phyloP scores from a whole-genome alignment of 176 grass and related monocot genomes.

The Neostapfia colusana region DNA sequence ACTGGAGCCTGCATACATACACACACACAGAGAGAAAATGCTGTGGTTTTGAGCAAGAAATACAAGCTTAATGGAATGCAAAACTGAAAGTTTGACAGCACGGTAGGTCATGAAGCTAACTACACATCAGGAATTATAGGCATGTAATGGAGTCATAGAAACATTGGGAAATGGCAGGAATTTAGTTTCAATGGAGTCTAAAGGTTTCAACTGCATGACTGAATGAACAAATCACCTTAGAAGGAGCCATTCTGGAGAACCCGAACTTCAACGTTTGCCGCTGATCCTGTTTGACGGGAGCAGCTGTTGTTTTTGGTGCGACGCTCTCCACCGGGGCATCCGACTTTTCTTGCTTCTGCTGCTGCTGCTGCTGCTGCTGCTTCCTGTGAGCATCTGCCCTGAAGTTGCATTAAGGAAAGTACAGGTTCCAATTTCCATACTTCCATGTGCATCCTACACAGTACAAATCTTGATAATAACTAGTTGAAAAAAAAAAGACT shows the following conservation, averaged over 20 bases:
- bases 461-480: neutral
- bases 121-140: neutral
- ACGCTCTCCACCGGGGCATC: constrained; percentile 32
- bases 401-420: constrained; percentile 42
- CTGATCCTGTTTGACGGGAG: constrained; percentile 59
- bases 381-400: constrained; percentile 88
- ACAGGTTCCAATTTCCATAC: too few relatives aligned
- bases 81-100: neutral
- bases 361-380: constrained; percentile 46
- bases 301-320: constrained; percentile 29
- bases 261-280: constrained; percentile 85
- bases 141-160: neutral
- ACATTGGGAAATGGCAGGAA: neutral
- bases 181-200: too few relatives aligned
- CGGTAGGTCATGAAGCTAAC: neutral
- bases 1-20: constrained; percentile 43
- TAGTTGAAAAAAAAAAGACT: neutral
- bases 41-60: neutral
- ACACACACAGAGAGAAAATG: neutral
- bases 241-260: constrained; percentile 64
- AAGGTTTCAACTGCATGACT: too few relatives aligned
- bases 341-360: constrained; percentile 43
- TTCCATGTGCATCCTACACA: constrained; percentile 7
- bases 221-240: constrained; percentile 41
- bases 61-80: neutral